Evolutionary conservation across 2,329 filamentous ascomycete genomes (phyloP).

Genomic region (Alternaria arborescens): DNA sequence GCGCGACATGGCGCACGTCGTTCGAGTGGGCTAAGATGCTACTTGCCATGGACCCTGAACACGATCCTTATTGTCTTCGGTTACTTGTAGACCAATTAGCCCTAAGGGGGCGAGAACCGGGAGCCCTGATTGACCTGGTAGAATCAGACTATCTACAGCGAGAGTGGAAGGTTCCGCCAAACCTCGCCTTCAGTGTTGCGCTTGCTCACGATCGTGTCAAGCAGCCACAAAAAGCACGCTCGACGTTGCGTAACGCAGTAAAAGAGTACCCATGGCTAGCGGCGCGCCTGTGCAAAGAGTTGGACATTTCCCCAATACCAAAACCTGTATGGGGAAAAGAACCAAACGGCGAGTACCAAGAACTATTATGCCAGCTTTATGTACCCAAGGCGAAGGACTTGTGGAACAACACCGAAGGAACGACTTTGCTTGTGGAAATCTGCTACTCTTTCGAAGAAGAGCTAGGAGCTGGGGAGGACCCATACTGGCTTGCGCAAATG

Average conservation of each 20-base stretch:
- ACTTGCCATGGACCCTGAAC: conserved; percentile 73
- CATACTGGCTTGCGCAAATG: conserved; percentile 45
- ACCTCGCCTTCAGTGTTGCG: conserved; percentile 78
- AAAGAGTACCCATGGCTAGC: conserved; percentile 84
- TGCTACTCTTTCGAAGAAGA: conserved; percentile 60
- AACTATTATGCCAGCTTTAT: conserved; percentile 79
- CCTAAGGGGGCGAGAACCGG: conserved; percentile 78
- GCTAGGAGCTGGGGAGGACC: conserved; percentile 34
- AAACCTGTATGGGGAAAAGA: conserved; percentile 83
- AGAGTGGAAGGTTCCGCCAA: conserved; percentile 65
- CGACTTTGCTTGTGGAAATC: conserved; percentile 72
- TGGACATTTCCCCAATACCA: conserved; percentile 78
- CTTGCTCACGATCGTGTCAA: conserved; percentile 78
- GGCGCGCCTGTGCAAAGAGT: conserved; percentile 77
- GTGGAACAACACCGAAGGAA: conserved; percentile 82
- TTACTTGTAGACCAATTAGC: conserved; percentile 85
- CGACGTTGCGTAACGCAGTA: conserved; percentile 73
- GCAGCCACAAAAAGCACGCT: conserved; percentile 70
- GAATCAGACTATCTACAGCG: conserved; percentile 58
- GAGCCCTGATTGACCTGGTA: conserved; percentile 78
- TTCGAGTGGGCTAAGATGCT: conserved; percentile 93
- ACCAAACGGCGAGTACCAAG: conserved; percentile 70
- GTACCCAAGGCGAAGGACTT: conserved; percentile 78
- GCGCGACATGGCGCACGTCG: conserved; percentile 92
- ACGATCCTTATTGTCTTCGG: conserved; percentile 83